These are phyloP conservation scores for Chlorella variabilis DNA, from an alignment of 163 green algal species.

Conservation along the genomic window DNA sequence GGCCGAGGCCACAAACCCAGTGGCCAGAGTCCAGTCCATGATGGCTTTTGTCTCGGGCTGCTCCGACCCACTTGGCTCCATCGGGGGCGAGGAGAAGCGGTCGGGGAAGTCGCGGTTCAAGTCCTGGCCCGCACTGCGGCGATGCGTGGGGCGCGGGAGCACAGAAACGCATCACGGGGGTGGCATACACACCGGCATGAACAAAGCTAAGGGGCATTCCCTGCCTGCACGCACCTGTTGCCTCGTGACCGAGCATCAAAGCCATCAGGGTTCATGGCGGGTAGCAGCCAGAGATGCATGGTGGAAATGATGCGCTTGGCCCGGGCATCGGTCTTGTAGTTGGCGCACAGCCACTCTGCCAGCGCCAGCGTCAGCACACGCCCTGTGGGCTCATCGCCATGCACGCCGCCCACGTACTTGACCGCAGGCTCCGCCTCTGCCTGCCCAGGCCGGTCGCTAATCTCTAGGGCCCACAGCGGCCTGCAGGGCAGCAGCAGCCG, in stretches of 20 bases:
- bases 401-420: constrained; percentile 87
- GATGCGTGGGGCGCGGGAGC: background rate
- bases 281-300: constrained; percentile 80
- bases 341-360: constrained; percentile 64
- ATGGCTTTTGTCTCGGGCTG: constrained; percentile 76
- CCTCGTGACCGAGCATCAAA: constrained; percentile 62
- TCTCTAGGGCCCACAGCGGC: constrained; percentile 60
- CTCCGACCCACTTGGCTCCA: constrained; percentile 59
- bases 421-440: constrained; percentile 67
- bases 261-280: constrained; percentile 87
- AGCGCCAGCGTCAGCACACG: constrained; percentile 68
- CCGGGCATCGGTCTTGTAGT: constrained; percentile 43
- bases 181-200: too few species aligned
- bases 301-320: constrained; percentile 63
- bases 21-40: constrained; percentile 70
- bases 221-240: constrained; percentile 56
- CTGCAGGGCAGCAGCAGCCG: background rate
- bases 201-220: too few species aligned
- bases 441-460: constrained; percentile 52
- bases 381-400: constrained; percentile 90
- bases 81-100: constrained; percentile 48
- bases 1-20: constrained; percentile 69
- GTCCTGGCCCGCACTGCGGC: constrained; percentile 62
- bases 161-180: too few species aligned
- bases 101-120: constrained; percentile 97